Conservation (phyloP, 768 basidiomycete genomes). For the Phlebiopsis flavidoalba region DNA sequence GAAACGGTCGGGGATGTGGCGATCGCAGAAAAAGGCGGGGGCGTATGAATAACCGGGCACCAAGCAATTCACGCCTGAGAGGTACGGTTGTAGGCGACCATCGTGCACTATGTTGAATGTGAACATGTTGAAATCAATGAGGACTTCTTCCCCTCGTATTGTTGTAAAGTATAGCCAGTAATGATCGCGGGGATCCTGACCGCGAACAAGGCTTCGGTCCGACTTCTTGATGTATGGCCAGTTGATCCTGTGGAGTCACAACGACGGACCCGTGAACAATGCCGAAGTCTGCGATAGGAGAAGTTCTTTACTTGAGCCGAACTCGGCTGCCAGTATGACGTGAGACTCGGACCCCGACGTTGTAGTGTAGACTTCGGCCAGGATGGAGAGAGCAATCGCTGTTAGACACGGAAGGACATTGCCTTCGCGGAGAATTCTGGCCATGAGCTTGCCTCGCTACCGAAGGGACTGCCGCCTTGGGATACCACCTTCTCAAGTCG, state of each 20-base stretch:
- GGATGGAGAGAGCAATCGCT: constrained; percentile 28
- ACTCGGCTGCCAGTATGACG: constrained; percentile 26
- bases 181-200: constrained; percentile 41
- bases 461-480: constrained; percentile 20
- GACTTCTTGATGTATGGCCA: constrained; percentile 28
- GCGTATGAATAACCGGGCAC: not conserved
- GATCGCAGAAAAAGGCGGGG: not conserved
- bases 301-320: constrained; percentile 31
- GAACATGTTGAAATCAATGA: constrained; percentile 1
- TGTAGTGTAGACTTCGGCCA: constrained; percentile 38
- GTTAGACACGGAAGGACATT: constrained; percentile 28
- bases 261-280: not conserved
- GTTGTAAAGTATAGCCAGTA: constrained; percentile 49
- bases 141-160: constrained; percentile 27
- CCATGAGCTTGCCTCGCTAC: constrained; percentile 25
- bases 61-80: not conserved
- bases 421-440: constrained; percentile 25
- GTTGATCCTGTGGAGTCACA: constrained; percentile 25
- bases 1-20: not conserved
- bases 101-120: constrained; percentile 7
- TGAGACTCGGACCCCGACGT: constrained; percentile 14
- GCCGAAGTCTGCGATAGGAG: constrained; percentile 39
- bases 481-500: constrained; percentile 27
- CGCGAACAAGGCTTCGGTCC: constrained; percentile 21
- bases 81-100: not conserved